Evolutionary conservation across 768 basidiomycete genomes (phyloP), one percentile per base, ranked within the genome.

Genomic region (Leccinum variicolor): DNA sequence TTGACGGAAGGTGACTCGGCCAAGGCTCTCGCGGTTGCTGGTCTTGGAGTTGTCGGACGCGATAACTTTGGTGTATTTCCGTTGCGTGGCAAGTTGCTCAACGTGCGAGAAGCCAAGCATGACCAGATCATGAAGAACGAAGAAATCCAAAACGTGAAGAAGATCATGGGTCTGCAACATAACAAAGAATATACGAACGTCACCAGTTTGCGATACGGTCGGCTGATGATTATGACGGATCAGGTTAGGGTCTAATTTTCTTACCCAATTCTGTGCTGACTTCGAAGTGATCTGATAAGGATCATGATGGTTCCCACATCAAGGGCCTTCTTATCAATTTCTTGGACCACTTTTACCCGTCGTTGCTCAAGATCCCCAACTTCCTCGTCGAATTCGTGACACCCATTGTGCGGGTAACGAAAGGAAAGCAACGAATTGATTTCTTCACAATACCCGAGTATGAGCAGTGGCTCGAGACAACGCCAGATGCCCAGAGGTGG

Each of bases 301-400:
- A 99, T 84, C 94, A 98, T 75, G 97, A 99, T 74, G 97, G 97
- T 52, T 98, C 97, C n/a, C 97, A 99, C 75, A 99, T 99, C 77
- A 99, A 99, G 74, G 97, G 97, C n/a, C 83, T 98, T 8, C 81
- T 99, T 50, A 95, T 99, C 77, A 99, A 99, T 75, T 98, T 94
- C 73, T 76, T 99, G 59, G 97, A 98, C 67, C 90, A 95, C 70
- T 98, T 94, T 73, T 98, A 89, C 73, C 97, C 97, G 1, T 97
- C 96, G 2, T 78, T 99, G 21, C 81, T 99, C 56, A 93, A 87
- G 70, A 74, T 97, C 17, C 89, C 92, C 1, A 86, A 89, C 58
- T 99, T 99, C 75, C 76, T 99, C 51, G 92, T 98, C 36, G 97
- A 99, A 69, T 99, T 99, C 71, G 92, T 99, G 41, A 99, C 97